Evolutionary conservation across 495 filamentous ascomycete species (phyloP).

Genomic region (Penicillium lividum): DNA sequence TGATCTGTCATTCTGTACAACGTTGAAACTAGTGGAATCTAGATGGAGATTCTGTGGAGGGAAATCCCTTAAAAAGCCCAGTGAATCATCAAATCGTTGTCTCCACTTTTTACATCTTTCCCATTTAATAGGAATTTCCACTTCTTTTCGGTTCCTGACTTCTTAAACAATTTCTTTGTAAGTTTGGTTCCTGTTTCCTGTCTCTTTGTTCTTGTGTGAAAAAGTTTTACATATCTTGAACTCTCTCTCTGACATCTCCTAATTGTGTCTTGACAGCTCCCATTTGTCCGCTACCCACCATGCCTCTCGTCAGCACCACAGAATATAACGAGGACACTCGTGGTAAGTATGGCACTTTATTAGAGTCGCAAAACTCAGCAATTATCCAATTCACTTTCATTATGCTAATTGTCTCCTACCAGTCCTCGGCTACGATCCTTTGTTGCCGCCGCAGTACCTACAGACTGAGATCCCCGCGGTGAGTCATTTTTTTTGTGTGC

Average conservation of each 20-base stretch:
- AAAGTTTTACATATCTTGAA: too few relatives aligned
- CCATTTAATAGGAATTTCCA: not conserved
- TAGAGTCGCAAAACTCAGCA: not conserved
- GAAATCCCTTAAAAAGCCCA: not conserved
- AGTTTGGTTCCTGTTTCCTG: not conserved
- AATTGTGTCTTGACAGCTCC: not conserved
- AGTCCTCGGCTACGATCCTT: slow-evolving; percentile 95
- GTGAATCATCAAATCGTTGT: not conserved
- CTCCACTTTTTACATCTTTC: not conserved
- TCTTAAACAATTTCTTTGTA: not conserved
- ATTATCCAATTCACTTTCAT: not conserved
- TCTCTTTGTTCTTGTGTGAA: not conserved
- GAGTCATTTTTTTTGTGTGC: slow-evolving; percentile 40
- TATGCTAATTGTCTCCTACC: slow-evolving; percentile 5
- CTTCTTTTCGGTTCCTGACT: not conserved
- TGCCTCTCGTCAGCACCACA: slow-evolving; percentile 52
- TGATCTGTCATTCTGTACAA: not conserved
- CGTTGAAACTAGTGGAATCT: too few relatives aligned
- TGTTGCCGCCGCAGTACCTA: slow-evolving; percentile 87
- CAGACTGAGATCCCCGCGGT: slow-evolving; percentile 85
- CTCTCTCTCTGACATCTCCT: too few relatives aligned
- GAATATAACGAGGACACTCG: slow-evolving; percentile 56
- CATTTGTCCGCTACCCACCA: slow-evolving; percentile 26
- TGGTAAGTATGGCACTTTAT: slow-evolving; percentile 34
- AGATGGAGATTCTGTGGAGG: not conserved